Percentiles rank a stretch among this genome's conserved stretches.
Conservation (phyloP, 2,329 filamentous ascomycete species). For the Verticillium isaacii region DNA sequence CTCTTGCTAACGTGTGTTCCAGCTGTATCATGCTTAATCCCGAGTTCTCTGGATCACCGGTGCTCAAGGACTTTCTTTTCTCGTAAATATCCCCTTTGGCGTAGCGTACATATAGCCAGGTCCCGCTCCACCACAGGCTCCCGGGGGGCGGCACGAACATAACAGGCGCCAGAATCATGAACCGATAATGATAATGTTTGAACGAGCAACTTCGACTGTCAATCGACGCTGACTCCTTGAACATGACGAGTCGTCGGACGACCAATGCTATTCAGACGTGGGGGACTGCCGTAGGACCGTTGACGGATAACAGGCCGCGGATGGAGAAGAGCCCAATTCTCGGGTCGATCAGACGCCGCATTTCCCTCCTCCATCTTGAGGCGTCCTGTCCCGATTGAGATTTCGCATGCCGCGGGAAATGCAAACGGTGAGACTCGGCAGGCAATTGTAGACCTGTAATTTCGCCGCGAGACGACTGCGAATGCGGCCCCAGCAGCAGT, state of each 20-base stretch:
- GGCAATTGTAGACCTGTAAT: not conserved
- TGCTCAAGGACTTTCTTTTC: conserved; percentile 88
- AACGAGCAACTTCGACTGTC: not conserved
- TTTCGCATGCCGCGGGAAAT: not conserved
- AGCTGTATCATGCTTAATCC: conserved; percentile 91
- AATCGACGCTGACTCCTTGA: not conserved
- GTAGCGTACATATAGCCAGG: not conserved
- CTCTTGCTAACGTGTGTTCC: conserved; percentile 13
- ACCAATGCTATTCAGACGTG: not conserved
- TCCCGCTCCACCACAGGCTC: not conserved
- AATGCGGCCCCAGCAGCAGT: too few species aligned
- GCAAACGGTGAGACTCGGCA: not conserved
- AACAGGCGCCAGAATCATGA: not conserved
- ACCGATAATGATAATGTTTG: conserved; percentile 9
- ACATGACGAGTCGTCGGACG: not conserved
- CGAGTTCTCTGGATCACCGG: conserved; percentile 86
- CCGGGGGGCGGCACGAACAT: not conserved
- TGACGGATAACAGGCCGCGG: not conserved
- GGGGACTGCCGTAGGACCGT: not conserved
- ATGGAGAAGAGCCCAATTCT: not conserved
- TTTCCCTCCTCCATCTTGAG: not conserved
- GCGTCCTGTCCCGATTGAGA: not conserved
- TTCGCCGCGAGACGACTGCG: not conserved
- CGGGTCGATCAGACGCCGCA: not conserved
- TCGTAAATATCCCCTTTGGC: conserved; percentile 30